Evolutionary conservation across 2,329 filamentous ascomycete genomes (phyloP), one percentile per base, ranked within the genome.

Genomic region (Ilyonectria robusta): DNA sequence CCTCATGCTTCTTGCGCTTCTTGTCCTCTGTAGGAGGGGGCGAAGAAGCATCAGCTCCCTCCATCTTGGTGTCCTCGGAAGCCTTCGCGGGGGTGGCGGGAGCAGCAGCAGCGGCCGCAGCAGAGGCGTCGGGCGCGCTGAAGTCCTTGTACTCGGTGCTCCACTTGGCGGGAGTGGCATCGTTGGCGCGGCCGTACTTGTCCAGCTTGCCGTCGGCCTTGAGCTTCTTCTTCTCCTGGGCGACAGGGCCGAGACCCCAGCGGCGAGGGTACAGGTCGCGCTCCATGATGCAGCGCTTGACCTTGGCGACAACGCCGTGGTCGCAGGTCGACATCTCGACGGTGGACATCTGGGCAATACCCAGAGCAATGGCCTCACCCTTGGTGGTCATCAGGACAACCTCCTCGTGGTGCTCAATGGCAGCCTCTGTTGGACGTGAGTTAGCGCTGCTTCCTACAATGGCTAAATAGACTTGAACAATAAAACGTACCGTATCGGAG

Each of bases 261-360:
- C 95, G 88, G 81, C 94, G 90, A 71, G 96, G 96, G 88, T 99
- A 99, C 66, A 98, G 88, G 81, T 98, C 96, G 77, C 96, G 93
- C 88, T 99, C 96, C 96, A 99, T 99, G 83, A 99, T 99, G 84
- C 95, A 97, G 77, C 96, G 92, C 92, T 99, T 99, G 81, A 99
- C 94, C 88, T 98, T 98, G 76, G 96, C 96, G 66, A 98, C 95
- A 66, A 98, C 94, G 76, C 96, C 96, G 83, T 99, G 96, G 80
- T 98, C 95, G 83, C 96, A 98, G 37, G 94, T 95, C 33, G 94
- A 94, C 83, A 99, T 93, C 85, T 98, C 96, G 55, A 98, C 94
- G 3, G 95, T 97, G 44, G 94, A 97, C 96, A 99, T 99, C 82
- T 97, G 94, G 19, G 96, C 94, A 77, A 98, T 97, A 77, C 93